A percentile compares a stretch with the other conserved stretches of the same genome.
phyloP scores from a whole-genome alignment of 2,329 filamentous ascomycete genomes.

The Sporothrix variecibatus region DNA sequence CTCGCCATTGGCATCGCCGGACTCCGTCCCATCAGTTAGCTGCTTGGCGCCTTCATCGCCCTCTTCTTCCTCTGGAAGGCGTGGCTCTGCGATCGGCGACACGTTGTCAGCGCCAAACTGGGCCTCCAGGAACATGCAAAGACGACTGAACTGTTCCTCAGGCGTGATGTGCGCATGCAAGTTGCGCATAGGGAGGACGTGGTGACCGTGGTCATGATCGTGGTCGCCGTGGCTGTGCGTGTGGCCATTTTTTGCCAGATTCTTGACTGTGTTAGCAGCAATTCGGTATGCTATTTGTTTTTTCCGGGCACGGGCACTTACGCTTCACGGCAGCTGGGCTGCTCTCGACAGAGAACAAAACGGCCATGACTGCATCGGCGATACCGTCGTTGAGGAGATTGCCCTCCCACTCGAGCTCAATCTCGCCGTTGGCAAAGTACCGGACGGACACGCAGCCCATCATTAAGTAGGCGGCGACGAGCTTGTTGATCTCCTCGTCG shows the following conservation, averaged over 20 bases:
- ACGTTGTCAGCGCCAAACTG: conserved; percentile 89
- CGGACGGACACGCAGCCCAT: conserved; percentile 91
- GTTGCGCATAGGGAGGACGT: conserved; percentile 56
- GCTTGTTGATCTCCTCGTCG: conserved; percentile 66
- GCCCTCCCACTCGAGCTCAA: conserved; percentile 95
- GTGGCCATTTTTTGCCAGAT: conserved; percentile 54
- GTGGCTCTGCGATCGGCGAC: conserved; percentile 69
- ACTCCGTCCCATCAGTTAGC: conserved; percentile 32
- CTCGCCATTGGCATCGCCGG: conserved; percentile 33
- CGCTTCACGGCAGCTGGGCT: conserved; percentile 93
- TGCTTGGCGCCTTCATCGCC: conserved; percentile 35
- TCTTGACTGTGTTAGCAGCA: conserved; percentile 45
- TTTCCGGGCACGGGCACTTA: conserved; percentile 43
- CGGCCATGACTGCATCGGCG: conserved; percentile 94
- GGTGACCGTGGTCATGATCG: conserved; percentile 43
- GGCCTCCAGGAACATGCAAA: conserved; percentile 95
- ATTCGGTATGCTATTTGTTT: not conserved
- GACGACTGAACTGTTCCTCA: conserved; percentile 75
- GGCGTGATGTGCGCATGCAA: conserved; percentile 72
- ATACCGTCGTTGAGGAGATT: conserved; percentile 98
- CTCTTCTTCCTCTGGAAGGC: conserved; percentile 48
- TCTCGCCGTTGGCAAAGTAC: conserved; percentile 73
- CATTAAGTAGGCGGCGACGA: conserved; percentile 64
- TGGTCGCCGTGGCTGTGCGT: conserved; percentile 49
- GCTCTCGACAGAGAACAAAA: conserved; percentile 88